Percentiles rank a stretch among this genome's conserved stretches.
phyloP scores from a whole-genome alignment of 257 asterid genomes.

The Rehmannia glutinosa region DNA sequence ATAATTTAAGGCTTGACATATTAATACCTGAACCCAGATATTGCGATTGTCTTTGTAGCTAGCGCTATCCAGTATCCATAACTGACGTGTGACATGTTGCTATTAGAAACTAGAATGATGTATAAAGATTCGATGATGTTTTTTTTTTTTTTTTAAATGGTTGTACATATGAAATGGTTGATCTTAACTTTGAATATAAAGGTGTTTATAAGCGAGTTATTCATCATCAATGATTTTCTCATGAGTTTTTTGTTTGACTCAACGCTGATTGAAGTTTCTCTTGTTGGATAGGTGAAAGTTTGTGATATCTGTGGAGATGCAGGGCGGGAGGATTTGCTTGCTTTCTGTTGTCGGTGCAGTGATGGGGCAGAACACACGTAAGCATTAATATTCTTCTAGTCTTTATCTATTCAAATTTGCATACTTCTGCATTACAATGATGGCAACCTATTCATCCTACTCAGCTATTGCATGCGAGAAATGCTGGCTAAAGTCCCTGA shows the following conservation, averaged over 20 bases:
- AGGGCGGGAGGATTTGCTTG: conserved; percentile 88
- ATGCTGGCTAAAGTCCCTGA: conserved; percentile 71
- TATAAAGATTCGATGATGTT: not conserved
- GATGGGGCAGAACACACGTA: conserved; percentile 99
- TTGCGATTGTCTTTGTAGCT: conserved; percentile 1
- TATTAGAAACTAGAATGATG: conserved; percentile 9
- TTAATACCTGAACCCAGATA: not conserved
- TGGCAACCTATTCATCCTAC: conserved; percentile 12
- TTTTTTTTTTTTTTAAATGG: not conserved
- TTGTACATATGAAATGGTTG: not conserved
- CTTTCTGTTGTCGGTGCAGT: conserved; percentile 76
- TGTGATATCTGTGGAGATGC: conserved; percentile 98
- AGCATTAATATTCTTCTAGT: conserved; percentile 22
- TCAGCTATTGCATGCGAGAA: conserved; percentile 90
- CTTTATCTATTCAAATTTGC: not conserved
- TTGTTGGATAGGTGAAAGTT: conserved; percentile 69
- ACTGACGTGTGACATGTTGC: not conserved
- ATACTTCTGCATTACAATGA: conserved; percentile 9
- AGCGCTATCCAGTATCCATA: not conserved
- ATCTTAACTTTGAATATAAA: conserved; percentile 3
- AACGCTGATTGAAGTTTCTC: conserved; percentile 18
- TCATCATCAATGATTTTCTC: conserved; percentile 1
- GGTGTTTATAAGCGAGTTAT: conserved; percentile 3
- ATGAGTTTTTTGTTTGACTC: not conserved
- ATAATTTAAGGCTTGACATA: not conserved